These are phyloP conservation scores for Microthlaspi erraticum DNA, from an alignment of 345 rosid species.

Conservation along the genomic window DNA sequence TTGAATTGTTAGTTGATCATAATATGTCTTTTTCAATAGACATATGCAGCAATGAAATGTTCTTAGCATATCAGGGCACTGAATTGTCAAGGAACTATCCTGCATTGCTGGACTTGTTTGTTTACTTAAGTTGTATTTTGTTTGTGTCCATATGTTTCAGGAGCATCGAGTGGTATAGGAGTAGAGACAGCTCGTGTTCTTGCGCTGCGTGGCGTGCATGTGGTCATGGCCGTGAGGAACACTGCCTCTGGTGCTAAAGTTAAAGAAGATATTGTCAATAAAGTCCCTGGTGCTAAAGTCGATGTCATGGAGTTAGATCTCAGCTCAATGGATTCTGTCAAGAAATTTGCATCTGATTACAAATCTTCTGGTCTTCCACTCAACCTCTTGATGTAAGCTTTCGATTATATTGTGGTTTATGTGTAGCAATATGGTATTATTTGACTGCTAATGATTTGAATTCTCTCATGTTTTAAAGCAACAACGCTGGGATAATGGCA, in stretches of 20 bases:
- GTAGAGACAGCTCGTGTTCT: constrained; percentile 69
- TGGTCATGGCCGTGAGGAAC: constrained; percentile 67
- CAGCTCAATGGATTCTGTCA: constrained; percentile 61
- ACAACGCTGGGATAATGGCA: constrained; percentile 58
- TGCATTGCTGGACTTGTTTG: not conserved
- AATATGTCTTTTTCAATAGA: not conserved
- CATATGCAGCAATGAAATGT: not conserved
- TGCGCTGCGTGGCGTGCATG: constrained; percentile 69
- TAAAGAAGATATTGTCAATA: constrained; percentile 54
- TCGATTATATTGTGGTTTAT: not conserved
- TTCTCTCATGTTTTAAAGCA: constrained; percentile 32
- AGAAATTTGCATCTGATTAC: constrained; percentile 62
- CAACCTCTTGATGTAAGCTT: constrained; percentile 63
- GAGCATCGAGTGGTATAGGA: constrained; percentile 76
- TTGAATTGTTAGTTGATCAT: not conserved
- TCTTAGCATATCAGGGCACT: not conserved
- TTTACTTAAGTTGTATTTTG: not conserved
- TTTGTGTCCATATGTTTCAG: constrained; percentile 35
- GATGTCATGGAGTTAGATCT: constrained; percentile 77
- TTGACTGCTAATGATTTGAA: not conserved
- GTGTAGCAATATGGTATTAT: not conserved
- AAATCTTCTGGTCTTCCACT: constrained; percentile 59
- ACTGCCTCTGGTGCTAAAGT: constrained; percentile 54
- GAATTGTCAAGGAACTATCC: not conserved
- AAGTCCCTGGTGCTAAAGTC: constrained; percentile 62